Conservation (phyloP, 495 filamentous ascomycete species). For the Hypoxylon rickii region DNA sequence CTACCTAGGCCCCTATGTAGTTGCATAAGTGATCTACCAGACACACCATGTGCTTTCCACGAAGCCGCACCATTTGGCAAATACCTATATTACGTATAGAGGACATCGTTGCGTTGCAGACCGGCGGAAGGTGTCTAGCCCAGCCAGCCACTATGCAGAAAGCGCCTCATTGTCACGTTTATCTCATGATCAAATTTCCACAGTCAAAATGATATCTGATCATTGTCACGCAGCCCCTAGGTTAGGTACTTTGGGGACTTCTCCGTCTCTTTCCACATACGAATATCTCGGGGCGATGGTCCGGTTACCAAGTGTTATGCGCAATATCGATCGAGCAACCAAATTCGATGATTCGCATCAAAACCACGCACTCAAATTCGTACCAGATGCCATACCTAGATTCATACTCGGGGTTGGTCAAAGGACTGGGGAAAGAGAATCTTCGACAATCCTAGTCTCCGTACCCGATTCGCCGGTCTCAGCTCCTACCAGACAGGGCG, state of each 20-base stretch:
- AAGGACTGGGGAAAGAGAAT: conserved; percentile 5
- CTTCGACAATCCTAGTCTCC: conserved; percentile 14
- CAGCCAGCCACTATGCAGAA: neutral
- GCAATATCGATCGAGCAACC: no score
- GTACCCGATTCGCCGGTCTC: neutral
- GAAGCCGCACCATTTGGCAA: conserved; percentile 8
- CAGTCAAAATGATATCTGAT: conserved; percentile 7
- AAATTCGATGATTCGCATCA: neutral
- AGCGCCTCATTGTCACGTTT: neutral
- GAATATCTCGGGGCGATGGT: no score
- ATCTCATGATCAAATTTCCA: conserved; percentile 1
- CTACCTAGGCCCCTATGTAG: conserved; percentile 5
- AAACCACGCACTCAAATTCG: neutral
- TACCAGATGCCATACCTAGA: conserved; percentile 1
- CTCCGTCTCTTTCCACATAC: no score
- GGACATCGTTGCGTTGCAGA: conserved; percentile 16
- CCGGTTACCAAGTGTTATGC: no score
- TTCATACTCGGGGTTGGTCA: conserved; percentile 11
- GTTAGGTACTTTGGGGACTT: no score
- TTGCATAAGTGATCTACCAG: conserved; percentile 23
- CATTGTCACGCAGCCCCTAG: neutral
- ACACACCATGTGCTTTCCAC: conserved; percentile 1
- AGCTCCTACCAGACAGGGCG: conserved; percentile 5
- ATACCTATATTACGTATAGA: neutral
- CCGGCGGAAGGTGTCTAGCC: no score